Base-by-base conservation (phyloP, 2,329 filamentous ascomycete genomes). In the Neopestalotiopsis sp. region DNA sequence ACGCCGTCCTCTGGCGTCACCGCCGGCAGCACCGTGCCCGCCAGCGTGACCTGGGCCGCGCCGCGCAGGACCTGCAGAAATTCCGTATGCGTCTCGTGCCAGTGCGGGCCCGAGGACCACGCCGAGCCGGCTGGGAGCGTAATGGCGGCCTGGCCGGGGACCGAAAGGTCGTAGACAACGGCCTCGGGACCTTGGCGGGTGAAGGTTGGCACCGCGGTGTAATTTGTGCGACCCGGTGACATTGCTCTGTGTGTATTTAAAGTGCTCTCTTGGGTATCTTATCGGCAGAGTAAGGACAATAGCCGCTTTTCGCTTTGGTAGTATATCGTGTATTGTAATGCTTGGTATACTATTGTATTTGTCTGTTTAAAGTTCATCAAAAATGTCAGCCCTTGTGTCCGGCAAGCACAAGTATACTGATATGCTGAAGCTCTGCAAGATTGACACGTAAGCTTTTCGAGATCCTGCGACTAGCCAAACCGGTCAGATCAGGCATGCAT, bases 131-230 rank as follows among this genome's bases (percentile, higher is more conserved):
- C 66, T 0, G 84, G 84, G 0, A 86, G 78, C 1, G 79, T 81
- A 65, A 86, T 84, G 5, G 79, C 82, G 12, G 83, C 81, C 40
- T 79, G 75, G 45, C 75, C 75, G 1, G 74, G 71, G 4, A 69
- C 67, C 0, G 82, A 80, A 24, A 86, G 79, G 71, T 85, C 72
- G 65, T 75, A 93, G 67, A 91, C 90, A 0, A 84, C 93, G 68
- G 88, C 87, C 30, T 91, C 91, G 0, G 91, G 91, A 1, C 87
- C 87, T 42, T 88, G 69, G 20, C 73, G 68, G 28, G 69, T 69
- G 69, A 75, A 75, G 2, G 66, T 68, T 6, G 59, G 3, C n/a
- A 14, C 24, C 10, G 59, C 9, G 30, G 59, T 9, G 17, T 38
- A 62, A 32, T 20, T 14, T 17, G 32, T 67, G 3, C 59, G 59